Percentiles rank a stretch among this genome's conserved stretches.
Evolutionary conservation across 805 yeast genomes (phyloP).

Genomic region (Millerago galiae): DNA sequence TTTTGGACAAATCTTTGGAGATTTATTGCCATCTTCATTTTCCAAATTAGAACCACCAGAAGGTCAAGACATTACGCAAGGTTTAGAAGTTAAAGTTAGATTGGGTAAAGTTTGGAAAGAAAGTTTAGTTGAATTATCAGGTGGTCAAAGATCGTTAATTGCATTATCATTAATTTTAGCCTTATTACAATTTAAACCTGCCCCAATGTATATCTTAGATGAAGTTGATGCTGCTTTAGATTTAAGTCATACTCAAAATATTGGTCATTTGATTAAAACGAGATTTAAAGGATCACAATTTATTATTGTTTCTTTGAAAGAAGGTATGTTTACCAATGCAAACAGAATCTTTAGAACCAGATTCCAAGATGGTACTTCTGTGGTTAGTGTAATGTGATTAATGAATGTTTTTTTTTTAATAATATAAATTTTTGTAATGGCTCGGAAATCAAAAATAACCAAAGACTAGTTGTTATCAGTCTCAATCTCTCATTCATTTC

Average conservation of each 20-base stretch:
- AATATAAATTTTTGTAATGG: neutral
- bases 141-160: conserved; percentile 93
- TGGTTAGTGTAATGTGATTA: conserved; percentile 62
- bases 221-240: conserved; percentile 99
- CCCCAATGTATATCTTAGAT: conserved; percentile 96
- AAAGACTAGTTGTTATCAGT: neutral
- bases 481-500: neutral
- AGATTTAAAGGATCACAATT: conserved; percentile 94
- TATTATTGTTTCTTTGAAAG: conserved; percentile 93
- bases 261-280: conserved; percentile 93
- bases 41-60: conserved; percentile 84
- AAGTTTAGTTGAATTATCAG: conserved; percentile 88
- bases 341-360: conserved; percentile 89
- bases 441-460: neutral
- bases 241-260: conserved; percentile 93
- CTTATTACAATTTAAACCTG: conserved; percentile 88
- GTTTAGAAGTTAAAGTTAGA: conserved; percentile 84
- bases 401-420: neutral
- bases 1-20: conserved; percentile 86
- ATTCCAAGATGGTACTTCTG: conserved; percentile 95
- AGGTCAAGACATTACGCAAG: conserved; percentile 78
- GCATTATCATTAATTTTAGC: conserved; percentile 92
- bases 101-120: conserved; percentile 95
- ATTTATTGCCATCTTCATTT: conserved; percentile 80
- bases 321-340: conserved; percentile 97